phyloP scores from a whole-genome alignment of 768 basidiomycete species.

The Suillus sp. region DNA sequence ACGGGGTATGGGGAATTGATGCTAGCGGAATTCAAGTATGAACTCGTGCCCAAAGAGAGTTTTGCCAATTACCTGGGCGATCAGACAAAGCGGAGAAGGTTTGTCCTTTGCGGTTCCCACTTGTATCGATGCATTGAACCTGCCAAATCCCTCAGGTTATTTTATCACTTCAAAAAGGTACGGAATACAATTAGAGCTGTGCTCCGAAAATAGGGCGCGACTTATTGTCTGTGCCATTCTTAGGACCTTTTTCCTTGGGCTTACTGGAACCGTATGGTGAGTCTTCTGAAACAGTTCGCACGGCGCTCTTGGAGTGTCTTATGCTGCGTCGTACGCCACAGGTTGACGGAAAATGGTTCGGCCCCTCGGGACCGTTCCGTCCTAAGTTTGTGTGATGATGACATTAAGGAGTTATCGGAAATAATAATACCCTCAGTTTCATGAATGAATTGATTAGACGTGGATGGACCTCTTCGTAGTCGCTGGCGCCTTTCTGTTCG shows the following conservation, averaged over 20 bases:
- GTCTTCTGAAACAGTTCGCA: slow-evolving; percentile 30
- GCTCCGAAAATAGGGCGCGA: background rate
- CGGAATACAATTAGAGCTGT: slow-evolving; percentile 2
- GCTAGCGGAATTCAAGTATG: slow-evolving; percentile 95
- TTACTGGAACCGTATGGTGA: slow-evolving; percentile 78
- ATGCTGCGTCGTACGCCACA: slow-evolving; percentile 36
- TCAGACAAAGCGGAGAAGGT: slow-evolving; percentile 78
- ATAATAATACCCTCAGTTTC: too few relatives aligned
- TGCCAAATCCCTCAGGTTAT: slow-evolving; percentile 46
- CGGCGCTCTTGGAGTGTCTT: slow-evolving; percentile 75
- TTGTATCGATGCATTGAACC: slow-evolving; percentile 14
- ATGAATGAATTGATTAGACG: background rate
- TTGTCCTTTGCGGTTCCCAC: slow-evolving; percentile 22
- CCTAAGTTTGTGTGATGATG: slow-evolving; percentile 37
- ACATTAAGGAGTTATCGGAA: slow-evolving; percentile 11
- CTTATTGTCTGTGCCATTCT: slow-evolving; percentile 10
- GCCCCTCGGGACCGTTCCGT: slow-evolving; percentile 41
- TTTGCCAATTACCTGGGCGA: slow-evolving; percentile 70
- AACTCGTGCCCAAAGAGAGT: slow-evolving; percentile 82
- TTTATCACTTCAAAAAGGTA: slow-evolving; percentile 89
- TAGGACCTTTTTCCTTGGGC: slow-evolving; percentile 45
- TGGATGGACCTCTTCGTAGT: background rate
- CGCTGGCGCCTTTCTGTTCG: background rate
- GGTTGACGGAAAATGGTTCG: slow-evolving; percentile 51
- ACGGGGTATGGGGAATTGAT: slow-evolving; percentile 82